Conservation (phyloP, 257 asterid species). For the Penstemon newberryi region DNA sequence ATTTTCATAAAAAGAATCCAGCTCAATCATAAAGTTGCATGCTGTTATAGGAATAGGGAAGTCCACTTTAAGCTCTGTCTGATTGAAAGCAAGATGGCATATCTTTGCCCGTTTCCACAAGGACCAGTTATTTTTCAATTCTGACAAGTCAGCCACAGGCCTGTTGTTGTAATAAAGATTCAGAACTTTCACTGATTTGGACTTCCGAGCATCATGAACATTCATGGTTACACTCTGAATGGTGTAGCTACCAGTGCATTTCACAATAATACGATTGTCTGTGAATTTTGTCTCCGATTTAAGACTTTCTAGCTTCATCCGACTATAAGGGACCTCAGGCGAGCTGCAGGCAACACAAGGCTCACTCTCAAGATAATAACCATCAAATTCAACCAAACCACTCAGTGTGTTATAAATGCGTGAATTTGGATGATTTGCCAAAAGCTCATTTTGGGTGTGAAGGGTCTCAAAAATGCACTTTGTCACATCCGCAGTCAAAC, state of each 20-base stretch:
- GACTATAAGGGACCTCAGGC: slow-evolving; percentile 96
- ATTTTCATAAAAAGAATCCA: slow-evolving; percentile 95
- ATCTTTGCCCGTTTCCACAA: slow-evolving; percentile 98
- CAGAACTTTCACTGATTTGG: slow-evolving; percentile 95
- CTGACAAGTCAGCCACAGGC: slow-evolving; percentile 98
- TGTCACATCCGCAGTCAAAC: slow-evolving; percentile 83
- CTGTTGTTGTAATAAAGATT: slow-evolving; percentile 96
- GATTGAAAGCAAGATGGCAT: slow-evolving; percentile 91
- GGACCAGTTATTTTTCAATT: slow-evolving; percentile 94
- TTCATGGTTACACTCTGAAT: slow-evolving; percentile 97
- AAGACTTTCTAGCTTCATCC: slow-evolving; percentile 96
- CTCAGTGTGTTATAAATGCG: slow-evolving; percentile 96
- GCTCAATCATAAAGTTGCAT: slow-evolving; percentile 96
- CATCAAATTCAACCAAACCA: slow-evolving; percentile 99
- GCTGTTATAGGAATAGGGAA: slow-evolving; percentile 95
- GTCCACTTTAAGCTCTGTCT: slow-evolving; percentile 95
- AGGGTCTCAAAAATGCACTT: slow-evolving; percentile 85
- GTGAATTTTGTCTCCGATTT: slow-evolving; percentile 98
- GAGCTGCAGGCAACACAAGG: slow-evolving; percentile 99
- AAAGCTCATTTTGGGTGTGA: slow-evolving; percentile 92
- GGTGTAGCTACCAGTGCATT: slow-evolving; percentile 99
- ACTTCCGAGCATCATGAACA: slow-evolving; percentile 97
- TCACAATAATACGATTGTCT: slow-evolving; percentile 95
- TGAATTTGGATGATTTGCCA: slow-evolving; percentile 99
- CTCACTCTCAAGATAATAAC: slow-evolving; percentile 99